A percentile compares a stretch with the other conserved stretches of the same genome.
phyloP scores from a whole-genome alignment of 2,329 filamentous ascomycete species.

The Ophiostoma triangulosporum region DNA sequence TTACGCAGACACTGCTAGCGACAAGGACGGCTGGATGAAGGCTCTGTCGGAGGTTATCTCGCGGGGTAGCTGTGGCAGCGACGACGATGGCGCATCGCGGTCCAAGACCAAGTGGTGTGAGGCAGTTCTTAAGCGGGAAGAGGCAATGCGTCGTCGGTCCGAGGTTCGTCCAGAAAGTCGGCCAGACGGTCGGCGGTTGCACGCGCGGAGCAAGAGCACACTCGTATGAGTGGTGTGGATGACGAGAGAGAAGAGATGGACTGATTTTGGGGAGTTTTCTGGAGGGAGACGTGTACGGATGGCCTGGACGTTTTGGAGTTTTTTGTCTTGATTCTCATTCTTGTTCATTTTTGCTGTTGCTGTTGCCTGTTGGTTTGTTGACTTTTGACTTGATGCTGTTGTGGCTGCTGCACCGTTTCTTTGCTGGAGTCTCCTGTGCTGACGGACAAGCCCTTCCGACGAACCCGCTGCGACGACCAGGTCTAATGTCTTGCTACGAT shows the following conservation, averaged over 20 bases:
- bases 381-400: slow-evolving; percentile 9
- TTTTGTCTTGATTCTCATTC: slow-evolving; percentile 5
- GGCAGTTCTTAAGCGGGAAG: slow-evolving; percentile 50
- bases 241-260: background rate
- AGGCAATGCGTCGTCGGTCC: slow-evolving; percentile 40
- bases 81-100: slow-evolving; percentile 29
- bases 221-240: background rate
- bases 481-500: slow-evolving; percentile 7
- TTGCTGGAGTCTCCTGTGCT: background rate
- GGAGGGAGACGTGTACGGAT: background rate
- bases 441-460: slow-evolving; percentile 6
- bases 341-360: slow-evolving; percentile 6
- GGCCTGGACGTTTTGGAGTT: slow-evolving; percentile 8
- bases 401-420: slow-evolving; percentile 1
- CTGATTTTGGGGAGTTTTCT: background rate
- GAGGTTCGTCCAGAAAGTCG: too few relatives aligned
- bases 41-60: slow-evolving; percentile 61
- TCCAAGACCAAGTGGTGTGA: slow-evolving; percentile 52
- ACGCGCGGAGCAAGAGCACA: slow-evolving; percentile 45
- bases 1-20: slow-evolving; percentile 75
- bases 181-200: slow-evolving; percentile 34
- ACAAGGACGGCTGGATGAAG: slow-evolving; percentile 93
- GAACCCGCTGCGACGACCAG: background rate
- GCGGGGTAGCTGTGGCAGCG: slow-evolving; percentile 30
- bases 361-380: slow-evolving; percentile 11